phyloP scores from a whole-genome alignment of 2,329 filamentous ascomycete genomes.

The Myriosclerotinia curreyana region DNA sequence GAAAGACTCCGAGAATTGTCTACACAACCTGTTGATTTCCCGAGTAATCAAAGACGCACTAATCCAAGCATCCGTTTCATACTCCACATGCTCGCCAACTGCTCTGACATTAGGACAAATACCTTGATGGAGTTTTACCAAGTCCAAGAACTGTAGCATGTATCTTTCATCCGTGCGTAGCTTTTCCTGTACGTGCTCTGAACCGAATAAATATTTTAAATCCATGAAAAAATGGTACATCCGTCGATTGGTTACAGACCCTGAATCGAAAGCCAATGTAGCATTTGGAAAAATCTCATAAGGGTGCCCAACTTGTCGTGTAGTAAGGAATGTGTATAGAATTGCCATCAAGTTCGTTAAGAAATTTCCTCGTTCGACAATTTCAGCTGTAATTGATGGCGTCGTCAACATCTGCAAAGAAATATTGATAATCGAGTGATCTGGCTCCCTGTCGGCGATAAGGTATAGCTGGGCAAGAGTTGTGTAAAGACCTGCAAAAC shows the following conservation, averaged over 20 bases:
- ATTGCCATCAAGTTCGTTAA: conserved; percentile 94
- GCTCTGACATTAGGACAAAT: conserved; percentile 93
- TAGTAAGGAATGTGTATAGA: conserved; percentile 94
- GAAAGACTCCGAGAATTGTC: conserved; percentile 86
- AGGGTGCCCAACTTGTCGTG: conserved; percentile 90
- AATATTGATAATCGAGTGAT: conserved; percentile 97
- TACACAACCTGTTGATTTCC: conserved; percentile 89
- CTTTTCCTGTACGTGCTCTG: conserved; percentile 80
- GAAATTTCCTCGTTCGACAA: conserved; percentile 93
- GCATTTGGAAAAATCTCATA: conserved; percentile 83
- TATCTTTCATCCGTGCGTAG: conserved; percentile 83
- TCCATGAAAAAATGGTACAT: conserved; percentile 99
- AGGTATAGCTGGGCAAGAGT: conserved; percentile 90
- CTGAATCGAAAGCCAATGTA: conserved; percentile 87
- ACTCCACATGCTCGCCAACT: conserved; percentile 93
- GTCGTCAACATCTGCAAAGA: conserved; percentile 96
- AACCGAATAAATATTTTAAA: conserved; percentile 84
- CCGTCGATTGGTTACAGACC: conserved; percentile 88
- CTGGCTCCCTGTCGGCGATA: conserved; percentile 91
- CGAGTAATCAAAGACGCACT: conserved; percentile 90
- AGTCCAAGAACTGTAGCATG: conserved; percentile 87
- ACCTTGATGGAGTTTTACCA: conserved; percentile 94
- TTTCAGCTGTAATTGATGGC: conserved; percentile 91
- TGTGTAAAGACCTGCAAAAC: conserved; percentile 95
- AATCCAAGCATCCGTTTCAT: conserved; percentile 98